These are phyloP conservation scores for Boletus barrowsii DNA, from an alignment of 768 basidiomycete species.

Conservation along the genomic window DNA sequence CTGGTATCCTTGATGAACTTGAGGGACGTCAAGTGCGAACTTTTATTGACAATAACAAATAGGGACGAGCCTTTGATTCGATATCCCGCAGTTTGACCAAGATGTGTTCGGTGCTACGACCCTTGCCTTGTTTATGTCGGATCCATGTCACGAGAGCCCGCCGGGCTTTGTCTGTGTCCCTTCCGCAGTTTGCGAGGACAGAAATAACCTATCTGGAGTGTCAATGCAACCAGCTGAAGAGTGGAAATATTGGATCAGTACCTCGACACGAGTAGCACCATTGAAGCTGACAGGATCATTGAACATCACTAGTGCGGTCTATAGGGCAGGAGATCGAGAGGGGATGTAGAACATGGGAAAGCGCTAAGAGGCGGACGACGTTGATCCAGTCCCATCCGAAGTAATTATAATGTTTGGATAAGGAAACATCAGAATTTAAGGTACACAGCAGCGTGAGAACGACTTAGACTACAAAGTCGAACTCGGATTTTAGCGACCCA, in stretches of 20 bases:
- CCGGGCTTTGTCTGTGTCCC: slow-evolving; percentile 25
- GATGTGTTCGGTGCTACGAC: slow-evolving; percentile 30
- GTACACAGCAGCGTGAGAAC: slow-evolving; percentile 18
- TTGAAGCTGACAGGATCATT: slow-evolving; percentile 26
- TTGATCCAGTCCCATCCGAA: not conserved
- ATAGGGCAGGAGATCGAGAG: not conserved
- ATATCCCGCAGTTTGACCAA: slow-evolving; percentile 26
- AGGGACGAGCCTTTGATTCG: slow-evolving; percentile 26
- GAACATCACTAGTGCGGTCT: slow-evolving; percentile 13
- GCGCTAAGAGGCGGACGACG: slow-evolving; percentile 1
- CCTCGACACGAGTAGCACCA: slow-evolving; percentile 30
- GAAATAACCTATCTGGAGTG: slow-evolving; percentile 24
- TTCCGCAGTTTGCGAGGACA: slow-evolving; percentile 33
- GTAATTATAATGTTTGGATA: slow-evolving; percentile 8
- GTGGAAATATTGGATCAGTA: not conserved
- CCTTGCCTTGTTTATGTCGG: slow-evolving; percentile 27
- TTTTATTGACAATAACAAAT: not conserved
- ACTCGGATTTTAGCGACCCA: slow-evolving; percentile 7
- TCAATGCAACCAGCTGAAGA: not conserved
- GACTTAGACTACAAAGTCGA: not conserved
- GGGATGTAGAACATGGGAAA: not conserved
- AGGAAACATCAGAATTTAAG: slow-evolving; percentile 16
- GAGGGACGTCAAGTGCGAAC: not conserved
- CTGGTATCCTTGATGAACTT: slow-evolving; percentile 32
- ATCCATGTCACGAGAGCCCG: slow-evolving; percentile 31